These are phyloP conservation scores for Pestalotiopsis fici DNA, from an alignment of 2,329 filamentous ascomycete species.

Conservation along the genomic window DNA sequence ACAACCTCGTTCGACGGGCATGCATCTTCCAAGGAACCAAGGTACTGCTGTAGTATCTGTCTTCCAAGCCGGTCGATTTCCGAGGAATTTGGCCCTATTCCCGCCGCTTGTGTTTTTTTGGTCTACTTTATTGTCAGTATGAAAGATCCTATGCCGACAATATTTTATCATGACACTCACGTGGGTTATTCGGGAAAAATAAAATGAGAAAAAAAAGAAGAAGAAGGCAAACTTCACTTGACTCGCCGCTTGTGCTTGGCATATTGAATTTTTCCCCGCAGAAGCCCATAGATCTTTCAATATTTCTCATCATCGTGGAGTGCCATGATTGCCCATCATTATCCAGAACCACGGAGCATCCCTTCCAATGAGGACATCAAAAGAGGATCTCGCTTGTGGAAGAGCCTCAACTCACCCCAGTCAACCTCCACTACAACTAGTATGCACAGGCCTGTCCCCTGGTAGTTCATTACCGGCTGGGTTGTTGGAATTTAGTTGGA, in stretches of 20 bases:
- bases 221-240: neutral
- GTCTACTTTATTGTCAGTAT: neutral
- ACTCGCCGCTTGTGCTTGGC: neutral
- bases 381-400: neutral
- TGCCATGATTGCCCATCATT: neutral
- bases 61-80: neutral
- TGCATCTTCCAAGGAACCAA: neutral
- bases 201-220: too few species aligned
- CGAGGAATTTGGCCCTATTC: neutral
- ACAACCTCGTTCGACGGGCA: neutral
- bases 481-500: neutral
- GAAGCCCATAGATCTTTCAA: neutral
- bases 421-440: neutral
- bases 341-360: neutral
- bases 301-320: neutral
- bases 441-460: neutral
- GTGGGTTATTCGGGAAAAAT: neutral
- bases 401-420: slow-evolving; percentile 1
- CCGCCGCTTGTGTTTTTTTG: neutral
- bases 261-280: neutral
- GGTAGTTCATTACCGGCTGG: neutral
- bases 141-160: neutral
- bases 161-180: neutral
- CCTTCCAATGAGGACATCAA: neutral
- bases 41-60: neutral